Percentiles rank a stretch among this genome's conserved stretches.
Conservation (phyloP, 2,329 filamentous ascomycete species). For the Cordyceps sp. region DNA sequence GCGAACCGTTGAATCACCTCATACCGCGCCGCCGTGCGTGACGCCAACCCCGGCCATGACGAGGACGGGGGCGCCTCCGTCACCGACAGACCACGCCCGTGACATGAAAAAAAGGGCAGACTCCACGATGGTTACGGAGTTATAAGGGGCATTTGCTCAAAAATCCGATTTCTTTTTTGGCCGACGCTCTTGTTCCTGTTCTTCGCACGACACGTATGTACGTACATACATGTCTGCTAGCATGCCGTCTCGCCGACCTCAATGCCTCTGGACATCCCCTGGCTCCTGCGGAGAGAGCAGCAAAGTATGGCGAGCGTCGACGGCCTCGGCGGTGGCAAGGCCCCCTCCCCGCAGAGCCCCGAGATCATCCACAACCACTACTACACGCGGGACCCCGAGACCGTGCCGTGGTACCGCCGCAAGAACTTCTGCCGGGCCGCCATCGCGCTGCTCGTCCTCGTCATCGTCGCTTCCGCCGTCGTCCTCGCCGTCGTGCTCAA, state of each 20-base stretch:
- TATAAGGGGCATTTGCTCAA: too few species aligned
- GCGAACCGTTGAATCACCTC: too few species aligned
- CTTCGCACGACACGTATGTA: too few species aligned
- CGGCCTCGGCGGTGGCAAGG: background rate
- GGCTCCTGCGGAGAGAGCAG: background rate
- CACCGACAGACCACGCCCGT: too few species aligned
- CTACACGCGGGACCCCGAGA: background rate
- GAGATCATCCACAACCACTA: conserved; percentile 7
- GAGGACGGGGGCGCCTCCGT: too few species aligned
- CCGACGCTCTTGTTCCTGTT: too few species aligned
- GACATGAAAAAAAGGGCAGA: too few species aligned
- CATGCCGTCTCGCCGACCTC: background rate
- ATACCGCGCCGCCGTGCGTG: too few species aligned
- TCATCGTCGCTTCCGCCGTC: conserved; percentile 2
- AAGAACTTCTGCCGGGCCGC: conserved; percentile 3
- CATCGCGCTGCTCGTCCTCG: conserved; percentile 1
- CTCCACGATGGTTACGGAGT: too few species aligned
- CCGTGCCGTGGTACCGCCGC: conserved; percentile 5
- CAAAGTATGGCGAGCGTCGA: background rate
- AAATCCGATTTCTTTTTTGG: too few species aligned
- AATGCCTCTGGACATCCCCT: background rate
- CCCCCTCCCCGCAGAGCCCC: background rate
- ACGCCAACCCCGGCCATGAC: too few species aligned
- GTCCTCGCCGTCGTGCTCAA: conserved; percentile 7
- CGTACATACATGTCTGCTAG: too few species aligned